phyloP scores from a whole-genome alignment of 352 stramenopile species.

The Globisporangium orthogonon region DNA sequence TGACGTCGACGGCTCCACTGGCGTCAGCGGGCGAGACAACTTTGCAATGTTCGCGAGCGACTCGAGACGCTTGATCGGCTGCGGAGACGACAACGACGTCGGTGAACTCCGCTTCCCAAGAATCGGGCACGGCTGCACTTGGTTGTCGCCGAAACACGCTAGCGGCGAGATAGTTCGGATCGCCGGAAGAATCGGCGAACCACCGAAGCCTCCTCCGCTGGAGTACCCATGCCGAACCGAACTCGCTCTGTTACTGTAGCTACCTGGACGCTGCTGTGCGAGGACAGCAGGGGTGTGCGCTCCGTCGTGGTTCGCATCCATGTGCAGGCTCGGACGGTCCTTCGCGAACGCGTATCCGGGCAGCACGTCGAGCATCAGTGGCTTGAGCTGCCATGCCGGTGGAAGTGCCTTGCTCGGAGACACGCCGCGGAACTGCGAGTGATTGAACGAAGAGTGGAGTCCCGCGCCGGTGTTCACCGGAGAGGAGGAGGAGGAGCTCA shows the following conservation, averaged over 20 bases:
- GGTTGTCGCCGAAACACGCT: slow-evolving; percentile 3
- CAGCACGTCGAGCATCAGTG: neutral
- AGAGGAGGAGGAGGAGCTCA: neutral
- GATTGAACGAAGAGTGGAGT: neutral
- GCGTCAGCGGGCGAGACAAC: slow-evolving; percentile 7
- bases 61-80: slow-evolving; percentile 15
- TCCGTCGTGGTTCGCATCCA: slow-evolving; percentile 1
- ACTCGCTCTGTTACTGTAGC: neutral
- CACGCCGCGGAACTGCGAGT: neutral
- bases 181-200: slow-evolving; percentile 6
- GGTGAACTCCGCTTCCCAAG: slow-evolving; percentile 10
- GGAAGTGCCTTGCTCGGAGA: neutral
- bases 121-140: slow-evolving; percentile 1
- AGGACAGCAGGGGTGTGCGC: neutral
- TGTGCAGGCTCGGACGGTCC: slow-evolving; percentile 13
- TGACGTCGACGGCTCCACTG: neutral
- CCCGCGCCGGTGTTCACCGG: neutral
- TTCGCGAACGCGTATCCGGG: slow-evolving; percentile 13
- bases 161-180: slow-evolving; percentile 10
- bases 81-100: slow-evolving; percentile 1
- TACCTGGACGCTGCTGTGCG: neutral
- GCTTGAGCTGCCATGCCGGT: slow-evolving; percentile 3
- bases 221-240: neutral
- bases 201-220: neutral
- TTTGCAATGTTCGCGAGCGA: slow-evolving; percentile 13